These are phyloP conservation scores for Coprinopsis cinerea DNA, from an alignment of 768 basidiomycete genomes.

Conservation along the genomic window DNA sequence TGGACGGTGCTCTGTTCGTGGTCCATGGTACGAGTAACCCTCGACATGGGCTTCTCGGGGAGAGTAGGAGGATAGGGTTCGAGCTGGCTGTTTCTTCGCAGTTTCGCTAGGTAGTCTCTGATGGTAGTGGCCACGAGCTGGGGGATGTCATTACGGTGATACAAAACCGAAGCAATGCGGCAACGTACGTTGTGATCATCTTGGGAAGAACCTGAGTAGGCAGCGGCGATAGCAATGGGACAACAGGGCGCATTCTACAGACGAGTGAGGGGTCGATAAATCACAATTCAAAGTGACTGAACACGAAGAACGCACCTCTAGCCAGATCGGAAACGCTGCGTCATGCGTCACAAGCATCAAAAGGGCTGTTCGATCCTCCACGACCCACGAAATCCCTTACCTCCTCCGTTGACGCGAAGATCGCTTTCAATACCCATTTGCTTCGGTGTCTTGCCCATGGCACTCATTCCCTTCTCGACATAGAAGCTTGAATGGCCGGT, in stretches of 20 bases:
- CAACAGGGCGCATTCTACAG: conserved; percentile 74
- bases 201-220: conserved; percentile 75
- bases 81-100: conserved; percentile 32
- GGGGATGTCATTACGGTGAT: background rate
- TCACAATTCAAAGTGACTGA: too few relatives aligned
- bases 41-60: conserved; percentile 22
- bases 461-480: conserved; percentile 81
- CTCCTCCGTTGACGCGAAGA: conserved; percentile 66
- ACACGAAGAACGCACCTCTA: conserved; percentile 46
- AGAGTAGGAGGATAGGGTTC: conserved; percentile 29
- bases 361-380: background rate
- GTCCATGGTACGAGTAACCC: conserved; percentile 16
- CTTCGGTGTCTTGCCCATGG: conserved; percentile 72
- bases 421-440: conserved; percentile 68
- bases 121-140: conserved; percentile 63
- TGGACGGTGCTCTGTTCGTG: conserved; percentile 26
- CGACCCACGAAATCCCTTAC: conserved; percentile 36
- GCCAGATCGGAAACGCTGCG: conserved; percentile 79
- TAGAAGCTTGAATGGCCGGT: conserved; percentile 85
- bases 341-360: conserved; percentile 9
- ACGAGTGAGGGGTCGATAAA: too few relatives aligned
- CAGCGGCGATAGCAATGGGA: conserved; percentile 72
- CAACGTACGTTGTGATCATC: conserved; percentile 71
- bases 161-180: background rate
- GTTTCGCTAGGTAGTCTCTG: conserved; percentile 65